Conservation (phyloP, 2,329 filamentous ascomycete genomes). For the Pseudopyrenochaeta lycopersici region DNA sequence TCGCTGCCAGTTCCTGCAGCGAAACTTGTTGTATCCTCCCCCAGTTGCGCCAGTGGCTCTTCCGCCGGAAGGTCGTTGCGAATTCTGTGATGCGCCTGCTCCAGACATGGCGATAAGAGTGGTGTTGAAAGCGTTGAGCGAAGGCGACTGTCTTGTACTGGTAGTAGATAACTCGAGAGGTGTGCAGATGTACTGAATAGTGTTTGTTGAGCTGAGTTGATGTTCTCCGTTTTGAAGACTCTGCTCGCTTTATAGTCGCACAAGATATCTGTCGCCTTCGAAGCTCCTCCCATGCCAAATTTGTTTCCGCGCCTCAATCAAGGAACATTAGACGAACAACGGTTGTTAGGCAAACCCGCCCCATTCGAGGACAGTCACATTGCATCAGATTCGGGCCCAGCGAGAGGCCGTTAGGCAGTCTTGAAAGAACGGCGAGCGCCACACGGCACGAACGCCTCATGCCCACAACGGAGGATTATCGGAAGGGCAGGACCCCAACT, state of each 20-base stretch:
- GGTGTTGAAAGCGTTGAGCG: neutral
- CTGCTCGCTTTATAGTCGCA: slow-evolving; percentile 25
- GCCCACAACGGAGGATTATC: slow-evolving; percentile 11
- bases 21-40: slow-evolving; percentile 25
- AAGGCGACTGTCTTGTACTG: neutral
- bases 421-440: slow-evolving; percentile 26
- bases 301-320: slow-evolving; percentile 30
- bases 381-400: slow-evolving; percentile 23
- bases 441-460: slow-evolving; percentile 33
- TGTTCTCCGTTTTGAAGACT: slow-evolving; percentile 8
- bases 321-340: slow-evolving; percentile 19
- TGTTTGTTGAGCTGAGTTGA: slow-evolving; percentile 6
- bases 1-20: slow-evolving; percentile 29
- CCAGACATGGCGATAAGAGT: slow-evolving; percentile 23
- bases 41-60: slow-evolving; percentile 35
- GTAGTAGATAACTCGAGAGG: neutral
- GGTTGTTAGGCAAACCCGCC: slow-evolving; percentile 19
- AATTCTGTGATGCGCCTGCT: slow-evolving; percentile 10
- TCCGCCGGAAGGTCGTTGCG: slow-evolving; percentile 26
- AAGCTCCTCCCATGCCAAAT: slow-evolving; percentile 13
- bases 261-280: slow-evolving; percentile 16
- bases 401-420: slow-evolving; percentile 26
- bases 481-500: slow-evolving; percentile 11
- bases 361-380: slow-evolving; percentile 25
- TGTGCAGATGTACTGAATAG: neutral